Evolutionary conservation across 2,329 filamentous ascomycete genomes (phyloP).

Genomic region (Apiospora sp.): DNA sequence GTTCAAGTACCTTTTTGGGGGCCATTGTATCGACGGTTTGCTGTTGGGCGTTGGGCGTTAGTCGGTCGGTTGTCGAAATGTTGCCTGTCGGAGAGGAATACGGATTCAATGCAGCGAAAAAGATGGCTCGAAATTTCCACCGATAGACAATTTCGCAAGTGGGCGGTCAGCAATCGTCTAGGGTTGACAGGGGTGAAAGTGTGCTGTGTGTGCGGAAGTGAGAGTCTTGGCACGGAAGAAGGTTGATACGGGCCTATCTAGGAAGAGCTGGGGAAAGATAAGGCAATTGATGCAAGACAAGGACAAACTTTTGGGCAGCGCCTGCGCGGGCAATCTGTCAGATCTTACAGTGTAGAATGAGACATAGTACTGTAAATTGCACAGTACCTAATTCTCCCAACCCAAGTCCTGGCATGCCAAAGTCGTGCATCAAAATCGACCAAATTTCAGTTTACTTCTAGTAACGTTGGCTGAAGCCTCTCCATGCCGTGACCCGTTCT

Average conservation of each 20-base stretch:
- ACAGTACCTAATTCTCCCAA: neutral
- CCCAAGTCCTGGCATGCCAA: conserved; percentile 4
- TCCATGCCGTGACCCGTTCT: neutral
- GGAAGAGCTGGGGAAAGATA: neutral
- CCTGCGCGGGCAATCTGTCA: neutral
- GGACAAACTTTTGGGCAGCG: neutral
- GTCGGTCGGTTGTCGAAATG: conserved; percentile 24
- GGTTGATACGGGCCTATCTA: neutral
- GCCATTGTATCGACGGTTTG: conserved; percentile 41
- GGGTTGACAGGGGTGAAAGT: conserved; percentile 3
- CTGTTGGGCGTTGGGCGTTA: conserved; percentile 26
- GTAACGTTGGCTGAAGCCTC: conserved; percentile 6
- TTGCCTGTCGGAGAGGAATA: conserved; percentile 21
- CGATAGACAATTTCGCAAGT: conserved; percentile 21
- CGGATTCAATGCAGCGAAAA: conserved; percentile 13
- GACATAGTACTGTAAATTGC: neutral
- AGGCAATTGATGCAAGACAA: neutral
- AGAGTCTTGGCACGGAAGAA: neutral
- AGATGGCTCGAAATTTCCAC: conserved; percentile 20
- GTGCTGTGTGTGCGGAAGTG: neutral
- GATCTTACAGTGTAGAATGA: neutral
- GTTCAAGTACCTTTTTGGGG: conserved; percentile 57
- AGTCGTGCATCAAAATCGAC: neutral
- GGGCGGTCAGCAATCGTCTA: conserved; percentile 7
- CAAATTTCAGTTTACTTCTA: conserved; percentile 4